Evolutionary conservation across 257 asterid species (phyloP).

Genomic region (Solanum gracilifrons): DNA sequence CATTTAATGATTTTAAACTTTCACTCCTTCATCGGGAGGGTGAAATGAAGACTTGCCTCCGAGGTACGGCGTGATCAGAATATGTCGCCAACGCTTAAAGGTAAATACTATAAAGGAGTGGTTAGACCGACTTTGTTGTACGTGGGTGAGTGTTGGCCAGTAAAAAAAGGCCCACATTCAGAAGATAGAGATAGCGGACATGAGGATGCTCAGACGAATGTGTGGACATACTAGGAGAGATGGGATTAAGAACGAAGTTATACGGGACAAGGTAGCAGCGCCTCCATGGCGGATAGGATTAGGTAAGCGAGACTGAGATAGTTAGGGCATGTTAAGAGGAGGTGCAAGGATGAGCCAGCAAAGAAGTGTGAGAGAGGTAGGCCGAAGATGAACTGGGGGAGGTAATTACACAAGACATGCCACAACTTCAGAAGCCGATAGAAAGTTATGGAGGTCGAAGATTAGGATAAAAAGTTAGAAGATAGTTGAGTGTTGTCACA

Average conservation of each 20-base stretch:
- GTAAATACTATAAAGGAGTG: not conserved
- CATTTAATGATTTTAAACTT: not conserved
- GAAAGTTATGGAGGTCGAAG: no score
- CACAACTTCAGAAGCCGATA: not conserved
- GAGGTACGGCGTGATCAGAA: not conserved
- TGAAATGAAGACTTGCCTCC: not conserved
- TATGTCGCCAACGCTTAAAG: not conserved
- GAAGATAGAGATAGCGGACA: not conserved
- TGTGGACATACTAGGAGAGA: not conserved
- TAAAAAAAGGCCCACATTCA: not conserved
- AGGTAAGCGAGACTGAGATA: not conserved
- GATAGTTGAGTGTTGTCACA: not conserved
- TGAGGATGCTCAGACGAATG: not conserved
- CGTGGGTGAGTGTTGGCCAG: not conserved
- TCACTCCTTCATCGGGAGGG: not conserved
- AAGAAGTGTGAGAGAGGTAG: not conserved
- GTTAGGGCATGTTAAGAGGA: not conserved
- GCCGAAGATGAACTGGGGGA: not conserved
- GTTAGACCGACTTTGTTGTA: not conserved
- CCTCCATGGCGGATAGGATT: not conserved
- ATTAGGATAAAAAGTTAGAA: no score
- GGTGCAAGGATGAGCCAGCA: not conserved
- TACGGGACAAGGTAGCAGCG: rapidly evolving
- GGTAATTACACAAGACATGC: not conserved
- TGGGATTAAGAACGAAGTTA: not conserved